Conservation (phyloP, 768 basidiomycete species). For the Tephrocybe sp. region DNA sequence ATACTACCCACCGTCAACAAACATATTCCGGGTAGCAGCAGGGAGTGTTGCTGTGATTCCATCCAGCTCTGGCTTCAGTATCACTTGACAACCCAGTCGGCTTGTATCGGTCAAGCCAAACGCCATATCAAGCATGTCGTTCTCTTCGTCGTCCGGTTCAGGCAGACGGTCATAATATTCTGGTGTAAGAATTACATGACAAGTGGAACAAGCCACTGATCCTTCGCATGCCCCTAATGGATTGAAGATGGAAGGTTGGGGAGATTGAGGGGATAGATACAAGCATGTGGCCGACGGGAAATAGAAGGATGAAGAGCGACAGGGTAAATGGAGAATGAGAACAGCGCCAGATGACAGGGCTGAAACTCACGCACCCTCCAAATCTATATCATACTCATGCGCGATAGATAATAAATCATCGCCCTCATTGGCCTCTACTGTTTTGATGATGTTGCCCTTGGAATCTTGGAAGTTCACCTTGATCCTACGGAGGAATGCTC, state of each 20-base stretch:
- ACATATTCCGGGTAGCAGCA: conserved; percentile 95
- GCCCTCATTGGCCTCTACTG: background rate
- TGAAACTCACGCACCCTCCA: conserved; percentile 77
- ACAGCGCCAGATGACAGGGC: background rate
- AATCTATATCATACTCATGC: conserved; percentile 92
- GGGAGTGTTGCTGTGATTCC: conserved; percentile 84
- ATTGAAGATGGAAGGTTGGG: background rate
- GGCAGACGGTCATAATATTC: conserved; percentile 85
- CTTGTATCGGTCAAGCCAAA: conserved; percentile 96
- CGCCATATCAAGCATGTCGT: conserved; percentile 98
- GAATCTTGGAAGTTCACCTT: conserved; percentile 90
- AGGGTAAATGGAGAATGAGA: background rate
- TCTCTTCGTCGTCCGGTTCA: conserved; percentile 97
- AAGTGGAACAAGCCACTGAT: conserved; percentile 96
- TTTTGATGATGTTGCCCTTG: conserved; percentile 53
- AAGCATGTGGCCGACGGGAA: too few relatives aligned
- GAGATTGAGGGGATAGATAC: too few relatives aligned
- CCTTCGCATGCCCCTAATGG: conserved; percentile 91
- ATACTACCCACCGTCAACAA: conserved; percentile 94
- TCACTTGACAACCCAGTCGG: conserved; percentile 76
- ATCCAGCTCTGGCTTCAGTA: conserved; percentile 81
- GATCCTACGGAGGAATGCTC: too few relatives aligned
- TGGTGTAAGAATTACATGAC: conserved; percentile 85
- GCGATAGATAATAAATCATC: conserved; percentile 71
- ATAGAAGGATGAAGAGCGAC: background rate